Base-by-base conservation (phyloP, 108 stramenopile genomes). In the Cyclotella cryptica region DNA sequence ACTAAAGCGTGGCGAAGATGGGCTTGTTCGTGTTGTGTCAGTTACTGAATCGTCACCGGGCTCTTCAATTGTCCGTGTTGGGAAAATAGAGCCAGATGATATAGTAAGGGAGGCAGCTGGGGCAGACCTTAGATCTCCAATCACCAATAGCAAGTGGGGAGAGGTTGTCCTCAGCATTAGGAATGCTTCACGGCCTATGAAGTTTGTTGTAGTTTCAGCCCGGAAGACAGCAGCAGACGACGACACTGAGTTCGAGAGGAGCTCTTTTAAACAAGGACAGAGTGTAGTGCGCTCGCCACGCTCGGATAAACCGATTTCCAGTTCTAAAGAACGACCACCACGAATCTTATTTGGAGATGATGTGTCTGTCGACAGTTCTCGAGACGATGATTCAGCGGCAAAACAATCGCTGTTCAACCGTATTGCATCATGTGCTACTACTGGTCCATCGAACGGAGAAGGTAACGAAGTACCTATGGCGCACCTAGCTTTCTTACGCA, bases 401-500 rank as follows among this genome's bases (percentile, higher is more conserved):
- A 92, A 75, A 73, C 84, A 53, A 76, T 87, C 84, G 75, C 78
- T 62, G 18, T 46, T 74, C 67, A 86, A 44, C 47, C 80, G 58
- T 71, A 88, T 74, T 81, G 61, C 81, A 80, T 49, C 85, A 79
- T 41, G 78, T 86, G 42, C 84, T 14, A 19, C 26, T 41, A 40
- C 69, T 15, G 43, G 21, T 10, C 51, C 12, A 68, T 29, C 27
- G n/a, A 15, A 64, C 47, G 69, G 52, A 12, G 79, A 74, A 30
- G 41, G 35, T 61, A 69, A 18, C 45, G 65, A 85, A 21, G 74
- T 88, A 21, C 82, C 90, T n/a, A 72, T 84, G 80, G 81, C 88
- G 1, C 90, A 90, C 70, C 63, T 88, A 24, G 79, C 85, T 12
- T 90, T 90, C 72, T 58, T 90, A 63, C 78, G 88, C 40, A 87